A percentile compares a stretch with the other conserved stretches of the same genome.
phyloP scores from a whole-genome alignment of 352 stramenopile genomes.

The Pythium aquatile region DNA sequence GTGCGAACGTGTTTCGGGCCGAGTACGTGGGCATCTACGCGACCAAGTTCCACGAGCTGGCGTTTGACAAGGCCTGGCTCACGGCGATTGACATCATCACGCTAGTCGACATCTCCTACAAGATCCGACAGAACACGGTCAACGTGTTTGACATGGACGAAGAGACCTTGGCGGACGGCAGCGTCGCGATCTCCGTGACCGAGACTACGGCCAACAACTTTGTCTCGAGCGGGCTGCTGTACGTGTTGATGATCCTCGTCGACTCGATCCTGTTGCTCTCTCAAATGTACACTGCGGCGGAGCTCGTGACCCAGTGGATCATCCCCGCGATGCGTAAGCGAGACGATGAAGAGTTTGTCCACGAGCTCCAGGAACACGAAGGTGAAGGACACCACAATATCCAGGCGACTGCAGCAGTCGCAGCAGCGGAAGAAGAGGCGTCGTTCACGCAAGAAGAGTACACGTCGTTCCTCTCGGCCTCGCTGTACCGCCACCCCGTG shows the following conservation, averaged over 20 bases:
- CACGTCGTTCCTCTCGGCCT: conserved; percentile 11
- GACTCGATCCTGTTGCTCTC: conserved; percentile 24
- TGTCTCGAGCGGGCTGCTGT: conserved; percentile 24
- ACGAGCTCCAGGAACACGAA: neutral
- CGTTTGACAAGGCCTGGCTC: conserved; percentile 25
- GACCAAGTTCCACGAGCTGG: conserved; percentile 17
- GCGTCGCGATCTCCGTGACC: conserved; percentile 1
- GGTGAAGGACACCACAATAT: neutral
- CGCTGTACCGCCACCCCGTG: conserved; percentile 12
- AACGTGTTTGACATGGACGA: conserved; percentile 20
- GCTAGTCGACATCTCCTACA: conserved; percentile 17
- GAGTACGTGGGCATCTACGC: conserved; percentile 25
- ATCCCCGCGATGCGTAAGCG: conserved; percentile 19
- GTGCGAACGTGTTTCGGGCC: conserved; percentile 22
- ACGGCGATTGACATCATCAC: conserved; percentile 26
- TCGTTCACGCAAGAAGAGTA: conserved; percentile 22
- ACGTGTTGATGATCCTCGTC: conserved; percentile 27
- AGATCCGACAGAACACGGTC: conserved; percentile 29
- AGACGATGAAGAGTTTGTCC: conserved; percentile 1
- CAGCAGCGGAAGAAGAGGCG: conserved; percentile 11
- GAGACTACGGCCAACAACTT: conserved; percentile 26
- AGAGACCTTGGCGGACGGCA: neutral
- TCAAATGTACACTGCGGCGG: conserved; percentile 25
- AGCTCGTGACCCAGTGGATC: conserved; percentile 22
- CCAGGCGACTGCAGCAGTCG: neutral